A percentile compares a stretch with the other conserved stretches of the same genome.
phyloP scores from a whole-genome alignment of 2,329 filamentous ascomycete genomes.

The Ceratocystis albifundus region DNA sequence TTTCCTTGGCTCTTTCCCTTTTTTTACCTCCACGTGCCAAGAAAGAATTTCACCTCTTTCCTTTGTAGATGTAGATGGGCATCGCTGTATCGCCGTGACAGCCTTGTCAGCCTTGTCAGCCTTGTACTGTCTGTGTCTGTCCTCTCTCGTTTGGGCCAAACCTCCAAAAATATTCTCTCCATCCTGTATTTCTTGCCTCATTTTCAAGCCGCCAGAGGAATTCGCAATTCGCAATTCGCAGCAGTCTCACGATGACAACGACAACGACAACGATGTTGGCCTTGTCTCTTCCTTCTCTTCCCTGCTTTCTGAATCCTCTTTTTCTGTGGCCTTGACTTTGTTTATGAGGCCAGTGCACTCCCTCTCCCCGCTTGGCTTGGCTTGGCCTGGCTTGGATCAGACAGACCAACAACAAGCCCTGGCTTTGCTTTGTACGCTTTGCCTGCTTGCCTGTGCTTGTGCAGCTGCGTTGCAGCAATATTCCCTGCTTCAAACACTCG shows the following conservation, averaged over 20 bases:
- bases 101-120: no score
- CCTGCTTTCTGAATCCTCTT: neutral
- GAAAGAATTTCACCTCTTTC: neutral
- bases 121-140: no score
- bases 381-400: neutral
- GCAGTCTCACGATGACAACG: no score
- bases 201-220: no score
- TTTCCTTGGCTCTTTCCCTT: no score
- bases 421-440: neutral
- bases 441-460: neutral
- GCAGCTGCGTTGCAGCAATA: conserved; percentile 8
- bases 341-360: conserved; percentile 7
- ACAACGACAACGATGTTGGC: neutral
- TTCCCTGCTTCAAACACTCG: conserved; percentile 14
- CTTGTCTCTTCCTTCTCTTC: neutral
- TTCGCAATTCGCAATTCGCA: no score
- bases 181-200: neutral
- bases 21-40: neutral
- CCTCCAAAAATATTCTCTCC: neutral
- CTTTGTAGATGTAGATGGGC: neutral
- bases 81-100: neutral
- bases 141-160: neutral
- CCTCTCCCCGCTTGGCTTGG: neutral
- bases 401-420: no score
- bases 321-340: neutral